phyloP scores from a whole-genome alignment of 1,139 yeast genomes.

The Pichia sp. region DNA sequence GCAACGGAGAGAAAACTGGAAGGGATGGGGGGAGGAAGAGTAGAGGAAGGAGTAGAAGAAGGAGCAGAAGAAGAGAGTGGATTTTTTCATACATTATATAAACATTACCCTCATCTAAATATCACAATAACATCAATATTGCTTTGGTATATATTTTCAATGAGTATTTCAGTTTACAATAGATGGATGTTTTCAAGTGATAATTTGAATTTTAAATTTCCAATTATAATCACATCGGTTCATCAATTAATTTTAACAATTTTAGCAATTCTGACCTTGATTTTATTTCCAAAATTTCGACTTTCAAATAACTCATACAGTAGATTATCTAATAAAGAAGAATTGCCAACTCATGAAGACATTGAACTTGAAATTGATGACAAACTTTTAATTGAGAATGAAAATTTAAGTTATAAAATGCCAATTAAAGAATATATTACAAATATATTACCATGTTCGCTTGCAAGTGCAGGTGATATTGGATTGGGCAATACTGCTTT shows the following conservation, averaged over 20 bases:
- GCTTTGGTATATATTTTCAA: conserved; percentile 51
- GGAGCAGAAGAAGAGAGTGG: background rate
- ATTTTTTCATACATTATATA: conserved; percentile 4
- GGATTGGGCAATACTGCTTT: conserved; percentile 87
- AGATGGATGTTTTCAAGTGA: conserved; percentile 94
- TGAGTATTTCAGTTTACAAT: conserved; percentile 80
- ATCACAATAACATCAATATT: conserved; percentile 30
- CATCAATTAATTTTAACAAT: conserved; percentile 72
- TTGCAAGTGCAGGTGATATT: conserved; percentile 88
- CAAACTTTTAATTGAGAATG: too few species aligned
- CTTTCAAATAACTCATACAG: conserved; percentile 30
- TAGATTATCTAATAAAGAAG: conserved; percentile 3
- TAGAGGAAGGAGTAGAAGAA: too few species aligned
- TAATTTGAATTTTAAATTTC: conserved; percentile 71
- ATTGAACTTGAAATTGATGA: too few species aligned
- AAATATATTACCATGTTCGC: conserved; percentile 74
- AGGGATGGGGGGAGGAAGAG: background rate
- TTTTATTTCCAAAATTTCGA: conserved; percentile 42
- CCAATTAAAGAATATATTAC: conserved; percentile 34
- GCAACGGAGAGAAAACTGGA: too few species aligned
- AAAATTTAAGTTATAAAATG: conserved; percentile 14
- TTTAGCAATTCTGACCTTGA: conserved; percentile 41
- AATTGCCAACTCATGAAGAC: background rate
- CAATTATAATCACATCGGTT: conserved; percentile 73
- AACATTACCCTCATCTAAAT: conserved; percentile 23